Percentiles rank a stretch among this genome's conserved stretches.
Conservation (phyloP, 1,284 basidiomycete species). For the Somion occarium region DNA sequence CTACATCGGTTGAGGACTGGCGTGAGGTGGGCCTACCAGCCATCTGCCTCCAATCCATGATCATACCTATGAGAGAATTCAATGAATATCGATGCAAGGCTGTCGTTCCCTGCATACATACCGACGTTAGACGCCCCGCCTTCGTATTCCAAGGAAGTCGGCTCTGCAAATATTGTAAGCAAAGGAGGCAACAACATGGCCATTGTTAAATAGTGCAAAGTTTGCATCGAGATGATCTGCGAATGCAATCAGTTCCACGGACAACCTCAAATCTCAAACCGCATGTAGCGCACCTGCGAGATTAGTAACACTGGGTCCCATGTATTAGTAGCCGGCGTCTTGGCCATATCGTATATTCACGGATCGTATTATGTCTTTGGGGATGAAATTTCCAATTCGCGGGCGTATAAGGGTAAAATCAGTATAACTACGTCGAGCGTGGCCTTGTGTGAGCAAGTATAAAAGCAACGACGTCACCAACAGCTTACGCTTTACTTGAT, state of each 20-base stretch:
- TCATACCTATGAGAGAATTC: conserved; percentile 56
- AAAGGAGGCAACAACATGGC: conserved; percentile 81
- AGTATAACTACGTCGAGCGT: too few relatives aligned
- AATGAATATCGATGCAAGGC: too few relatives aligned
- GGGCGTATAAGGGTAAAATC: too few relatives aligned
- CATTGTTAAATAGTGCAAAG: conserved; percentile 88
- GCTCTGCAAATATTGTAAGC: conserved; percentile 71
- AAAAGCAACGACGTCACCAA: too few relatives aligned
- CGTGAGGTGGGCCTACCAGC: conserved; percentile 74
- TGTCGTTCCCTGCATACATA: too few relatives aligned
- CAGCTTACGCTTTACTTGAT: too few relatives aligned
- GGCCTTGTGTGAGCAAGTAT: too few relatives aligned
- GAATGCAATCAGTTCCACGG: conserved; percentile 5
- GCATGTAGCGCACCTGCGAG: conserved; percentile 47
- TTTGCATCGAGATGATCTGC: conserved; percentile 89
- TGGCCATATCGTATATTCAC: too few relatives aligned
- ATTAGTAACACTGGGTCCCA: conserved; percentile 78
- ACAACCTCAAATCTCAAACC: background rate
- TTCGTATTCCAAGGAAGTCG: conserved; percentile 73
- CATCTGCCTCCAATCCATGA: conserved; percentile 98
- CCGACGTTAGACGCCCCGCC: conserved; percentile 83
- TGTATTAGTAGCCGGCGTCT: conserved; percentile 24
- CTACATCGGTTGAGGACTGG: conserved; percentile 53
- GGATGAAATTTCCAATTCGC: too few relatives aligned
- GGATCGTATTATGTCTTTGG: too few relatives aligned